These are phyloP conservation scores for Lipomyces chichibuensis DNA, from an alignment of 805 yeast genomes.

Conservation along the genomic window DNA sequence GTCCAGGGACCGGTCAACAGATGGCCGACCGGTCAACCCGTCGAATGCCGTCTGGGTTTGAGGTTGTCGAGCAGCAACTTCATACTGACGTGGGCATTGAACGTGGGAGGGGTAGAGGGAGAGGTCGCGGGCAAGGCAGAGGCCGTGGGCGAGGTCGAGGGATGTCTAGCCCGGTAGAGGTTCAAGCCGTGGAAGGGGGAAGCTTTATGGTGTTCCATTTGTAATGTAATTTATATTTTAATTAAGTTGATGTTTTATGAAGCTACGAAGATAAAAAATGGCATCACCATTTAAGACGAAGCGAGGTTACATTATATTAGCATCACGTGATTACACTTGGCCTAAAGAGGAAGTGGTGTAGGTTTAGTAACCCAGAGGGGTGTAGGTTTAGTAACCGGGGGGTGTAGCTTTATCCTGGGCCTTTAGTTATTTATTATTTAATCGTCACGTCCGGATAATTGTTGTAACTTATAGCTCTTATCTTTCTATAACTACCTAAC, in stretches of 20 bases:
- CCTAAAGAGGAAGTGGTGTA: background rate
- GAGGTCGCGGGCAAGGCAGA: background rate
- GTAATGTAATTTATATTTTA: background rate
- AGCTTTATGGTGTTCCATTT: background rate
- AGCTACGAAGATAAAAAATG: too few species aligned
- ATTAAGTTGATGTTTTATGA: too few species aligned
- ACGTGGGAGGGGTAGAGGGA: background rate
- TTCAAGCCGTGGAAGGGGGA: background rate
- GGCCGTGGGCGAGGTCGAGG: background rate
- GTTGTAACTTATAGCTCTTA: too few species aligned
- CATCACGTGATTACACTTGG: background rate
- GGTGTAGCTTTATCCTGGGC: too few species aligned
- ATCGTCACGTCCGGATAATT: too few species aligned
- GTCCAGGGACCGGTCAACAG: background rate
- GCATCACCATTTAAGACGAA: too few species aligned
- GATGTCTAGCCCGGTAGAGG: background rate
- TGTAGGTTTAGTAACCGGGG: background rate
- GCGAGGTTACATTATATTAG: background rate
- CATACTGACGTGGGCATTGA: background rate
- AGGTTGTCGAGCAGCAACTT: background rate
- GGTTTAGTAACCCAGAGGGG: background rate
- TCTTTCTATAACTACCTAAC: too few species aligned
- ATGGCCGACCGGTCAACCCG: background rate
- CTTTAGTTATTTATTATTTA: too few species aligned
- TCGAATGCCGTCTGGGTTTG: background rate